Base-by-base conservation (phyloP, 176 grass and related monocot species). In the Triticum urartu region DNA sequence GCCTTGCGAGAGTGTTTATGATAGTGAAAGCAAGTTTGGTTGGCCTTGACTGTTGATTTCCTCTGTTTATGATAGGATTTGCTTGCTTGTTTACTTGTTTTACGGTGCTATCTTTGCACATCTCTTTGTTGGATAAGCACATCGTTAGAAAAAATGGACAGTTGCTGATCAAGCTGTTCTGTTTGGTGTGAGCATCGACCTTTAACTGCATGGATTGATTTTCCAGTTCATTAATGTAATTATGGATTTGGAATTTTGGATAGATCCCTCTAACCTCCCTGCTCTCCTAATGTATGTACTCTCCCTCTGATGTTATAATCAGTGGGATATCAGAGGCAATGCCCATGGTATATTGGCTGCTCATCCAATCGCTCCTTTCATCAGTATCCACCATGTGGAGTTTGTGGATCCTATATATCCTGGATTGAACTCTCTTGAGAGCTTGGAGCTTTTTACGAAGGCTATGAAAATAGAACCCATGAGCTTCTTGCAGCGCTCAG, bases 271-370 rank as follows among this genome's bases (percentile, higher is more conserved):
- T 34, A 68, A 67, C 63, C 39, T 67, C 9, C 62, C 40, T 56
- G 9, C 79, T 20, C 9, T 58, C 52, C 52, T 47, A 79, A 84
- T 85, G 11, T 60, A 75, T 75, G 22, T 15, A 11, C 11, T 78
- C 91, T 26, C 3, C 11, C 64, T 69, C 25, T 78, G 26, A 12
- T 86, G 5, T 87, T 38, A 75, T 91, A 43, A 79, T 84, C 89
- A 98, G 97, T 99, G 92, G 97, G 97, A 99, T 86, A 93, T 99
- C 86, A 96, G 94, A 82, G 97, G 97, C 35, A 95, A 91, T 79
- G 86, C 86, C 35, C 82, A 90, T 84, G 97, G 97, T 63, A 82
- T 99, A 79, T 78, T 99, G 84, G 94, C 94, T n/a, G 91, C 97
- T 83, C 97, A 99, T 76, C 97, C 94, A 71, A 87, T 96, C 71